These are phyloP conservation scores for Suzukiozyma palmioleophila DNA, from an alignment of 1,139 yeast species.

Conservation along the genomic window DNA sequence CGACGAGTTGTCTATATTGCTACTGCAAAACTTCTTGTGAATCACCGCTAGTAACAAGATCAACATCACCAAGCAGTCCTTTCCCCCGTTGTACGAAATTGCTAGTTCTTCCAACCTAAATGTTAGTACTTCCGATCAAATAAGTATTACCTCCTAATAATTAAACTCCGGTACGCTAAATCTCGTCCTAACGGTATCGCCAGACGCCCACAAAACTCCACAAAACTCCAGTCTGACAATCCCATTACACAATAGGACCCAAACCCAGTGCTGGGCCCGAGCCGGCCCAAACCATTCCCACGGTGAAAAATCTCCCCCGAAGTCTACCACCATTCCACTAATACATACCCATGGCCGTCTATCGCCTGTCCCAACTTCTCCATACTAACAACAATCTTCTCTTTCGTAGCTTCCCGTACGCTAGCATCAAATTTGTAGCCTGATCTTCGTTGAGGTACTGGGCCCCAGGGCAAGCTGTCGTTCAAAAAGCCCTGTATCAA, in stretches of 20 bases:
- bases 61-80: slow-evolving; percentile 83
- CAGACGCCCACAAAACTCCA: too few relatives aligned
- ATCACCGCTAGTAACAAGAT: slow-evolving; percentile 60
- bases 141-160: background rate
- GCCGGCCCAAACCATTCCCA: too few relatives aligned
- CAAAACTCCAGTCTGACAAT: too few relatives aligned
- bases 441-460: slow-evolving; percentile 15
- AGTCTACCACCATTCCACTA: background rate
- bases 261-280: too few relatives aligned
- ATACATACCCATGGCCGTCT: slow-evolving; percentile 30
- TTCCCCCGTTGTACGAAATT: slow-evolving; percentile 84
- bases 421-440: slow-evolving; percentile 19
- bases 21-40: slow-evolving; percentile 25
- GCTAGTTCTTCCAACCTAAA: slow-evolving; percentile 52
- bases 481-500: slow-evolving; percentile 30
- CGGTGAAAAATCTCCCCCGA: too few relatives aligned
- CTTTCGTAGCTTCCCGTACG: slow-evolving; percentile 25
- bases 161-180: too few relatives aligned
- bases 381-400: slow-evolving; percentile 27
- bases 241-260: too few relatives aligned
- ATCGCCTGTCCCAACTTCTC: slow-evolving; percentile 28
- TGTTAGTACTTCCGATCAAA: slow-evolving; percentile 13
- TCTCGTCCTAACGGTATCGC: too few relatives aligned
- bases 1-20: slow-evolving; percentile 5
- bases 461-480: slow-evolving; percentile 28